phyloP scores from a whole-genome alignment of 192 early-diverging fungal genomes.

The Helicostylum pulchrum region DNA sequence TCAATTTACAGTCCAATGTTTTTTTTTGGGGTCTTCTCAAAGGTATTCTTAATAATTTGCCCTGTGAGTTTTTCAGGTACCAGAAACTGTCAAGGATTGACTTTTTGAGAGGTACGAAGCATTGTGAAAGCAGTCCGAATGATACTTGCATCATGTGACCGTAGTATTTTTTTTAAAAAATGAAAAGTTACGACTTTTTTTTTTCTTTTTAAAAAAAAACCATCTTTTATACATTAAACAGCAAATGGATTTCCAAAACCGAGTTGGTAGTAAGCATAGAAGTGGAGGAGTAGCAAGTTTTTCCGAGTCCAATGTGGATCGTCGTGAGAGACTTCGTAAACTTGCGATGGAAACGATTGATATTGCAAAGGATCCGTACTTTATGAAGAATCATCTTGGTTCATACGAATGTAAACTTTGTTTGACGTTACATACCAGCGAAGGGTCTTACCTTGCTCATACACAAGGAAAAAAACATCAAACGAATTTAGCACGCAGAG shows the following conservation, averaged over 20 bases:
- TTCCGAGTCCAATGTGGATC: slow-evolving; percentile 86
- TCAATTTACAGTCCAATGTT: too few relatives aligned
- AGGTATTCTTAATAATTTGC: too few relatives aligned
- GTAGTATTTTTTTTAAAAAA: neutral
- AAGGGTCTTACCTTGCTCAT: slow-evolving; percentile 93
- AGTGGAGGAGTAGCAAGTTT: slow-evolving; percentile 81
- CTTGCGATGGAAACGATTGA: slow-evolving; percentile 95
- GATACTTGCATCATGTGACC: neutral
- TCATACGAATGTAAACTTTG: slow-evolving; percentile 84
- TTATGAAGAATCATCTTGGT: slow-evolving; percentile 90
- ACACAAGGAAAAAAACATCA: slow-evolving; percentile 99
- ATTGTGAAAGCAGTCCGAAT: too few relatives aligned
- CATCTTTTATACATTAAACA: neutral
- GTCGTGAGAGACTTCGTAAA: slow-evolving; percentile 91
- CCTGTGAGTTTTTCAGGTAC: too few relatives aligned
- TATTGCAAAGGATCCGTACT: slow-evolving; percentile 94
- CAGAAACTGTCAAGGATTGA: too few relatives aligned
- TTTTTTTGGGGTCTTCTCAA: too few relatives aligned
- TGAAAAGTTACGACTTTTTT: neutral
- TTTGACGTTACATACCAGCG: slow-evolving; percentile 84
- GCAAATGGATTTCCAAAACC: slow-evolving; percentile 76
- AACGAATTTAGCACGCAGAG: slow-evolving; percentile 85
- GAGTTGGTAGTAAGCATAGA: slow-evolving; percentile 88
- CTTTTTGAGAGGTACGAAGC: too few relatives aligned
- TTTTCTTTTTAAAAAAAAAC: slow-evolving; percentile 2